Evolutionary conservation across 306 rosid genomes (phyloP).

Genomic region (Gynostemma pentaphyllum): DNA sequence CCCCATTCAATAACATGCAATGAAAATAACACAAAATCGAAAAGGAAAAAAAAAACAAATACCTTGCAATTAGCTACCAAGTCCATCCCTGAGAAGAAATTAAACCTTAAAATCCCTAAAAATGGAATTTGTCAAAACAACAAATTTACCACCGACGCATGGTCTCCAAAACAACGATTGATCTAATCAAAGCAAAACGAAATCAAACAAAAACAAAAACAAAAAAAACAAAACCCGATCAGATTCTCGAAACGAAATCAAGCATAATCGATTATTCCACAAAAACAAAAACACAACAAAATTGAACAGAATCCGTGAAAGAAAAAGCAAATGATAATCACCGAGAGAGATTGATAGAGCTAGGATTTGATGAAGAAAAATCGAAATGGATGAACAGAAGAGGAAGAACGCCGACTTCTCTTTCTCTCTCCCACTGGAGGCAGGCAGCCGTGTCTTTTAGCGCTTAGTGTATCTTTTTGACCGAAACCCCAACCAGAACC

Average conservation of each 20-base stretch:
- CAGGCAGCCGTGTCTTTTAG: conserved; percentile 24
- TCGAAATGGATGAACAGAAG: background rate
- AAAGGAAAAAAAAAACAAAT: conserved; percentile 12
- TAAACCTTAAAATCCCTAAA: conserved; percentile 3
- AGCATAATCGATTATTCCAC: background rate
- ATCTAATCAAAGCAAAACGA: conserved; percentile 25
- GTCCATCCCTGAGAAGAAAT: conserved; percentile 39
- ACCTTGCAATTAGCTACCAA: conserved; percentile 72
- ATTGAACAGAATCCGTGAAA: background rate
- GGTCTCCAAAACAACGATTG: conserved; percentile 22
- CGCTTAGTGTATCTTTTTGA: conserved; percentile 38
- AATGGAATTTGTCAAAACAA: conserved; percentile 3
- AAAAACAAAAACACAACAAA: background rate
- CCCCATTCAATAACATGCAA: background rate
- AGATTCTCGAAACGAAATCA: conserved; percentile 7
- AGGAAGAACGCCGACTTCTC: conserved; percentile 33
- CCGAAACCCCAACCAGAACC: conserved; percentile 38
- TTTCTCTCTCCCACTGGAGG: too few species aligned
- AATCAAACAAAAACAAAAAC: conserved; percentile 5
- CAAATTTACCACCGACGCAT: conserved; percentile 21
- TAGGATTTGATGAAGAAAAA: background rate
- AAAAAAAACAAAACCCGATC: conserved; percentile 12
- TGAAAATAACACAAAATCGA: background rate
- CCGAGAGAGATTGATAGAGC: background rate
- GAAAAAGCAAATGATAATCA: conserved; percentile 1